Evolutionary conservation across 257 asterid genomes (phyloP), one percentile per base, ranked within the genome.

Genomic region (Gynochthodes officinalis): DNA sequence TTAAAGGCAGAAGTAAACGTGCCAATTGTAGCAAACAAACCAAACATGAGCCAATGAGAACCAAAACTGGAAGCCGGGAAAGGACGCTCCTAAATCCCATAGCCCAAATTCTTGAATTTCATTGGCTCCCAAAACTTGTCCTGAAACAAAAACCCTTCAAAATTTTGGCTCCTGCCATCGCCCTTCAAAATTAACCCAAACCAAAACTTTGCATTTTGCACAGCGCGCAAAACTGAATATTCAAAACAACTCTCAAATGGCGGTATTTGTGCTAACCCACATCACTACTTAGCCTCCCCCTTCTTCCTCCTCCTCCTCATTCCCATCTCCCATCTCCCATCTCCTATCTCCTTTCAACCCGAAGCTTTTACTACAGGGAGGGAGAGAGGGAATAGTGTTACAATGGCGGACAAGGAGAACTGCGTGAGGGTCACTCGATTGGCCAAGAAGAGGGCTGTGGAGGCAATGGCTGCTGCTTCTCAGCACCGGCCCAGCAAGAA

Each of bases 381-480:
- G 8, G 72, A n/a, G 28, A 59, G 67, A 30, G 43, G 30, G 46
- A 54, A 40, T 4, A 33, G 23, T 23, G 12, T 33, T 65, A 69
- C 73, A 76, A 94, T 91, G 97, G 90, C 86, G 57, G 91, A 86
- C 82, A 86, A 79, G 72, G 96, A 85, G 62, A 86, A 77, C 77
- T 78, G 83, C 77, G 28, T 21, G 68, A 87, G 97, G 79, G 85
- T 85, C 67, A 90, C 97, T 9, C 93, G 99, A 46, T 69, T 87
- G 84, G 93, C 96, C 55, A 95, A 81, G 88, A 93, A 83, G 80
- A 89, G 97, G 66, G 92, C 93, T 0, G 93, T 76, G 4, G 96
- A 80, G 25, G 75, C 85, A 21, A 67, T 79, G 69, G 74, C 78
- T 9, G 19, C 71, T 42, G 65, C 74, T 19, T n/a, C 80, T 50